phyloP scores from a whole-genome alignment of 2,329 filamentous ascomycete species.

The Ceratocystis papillata region DNA sequence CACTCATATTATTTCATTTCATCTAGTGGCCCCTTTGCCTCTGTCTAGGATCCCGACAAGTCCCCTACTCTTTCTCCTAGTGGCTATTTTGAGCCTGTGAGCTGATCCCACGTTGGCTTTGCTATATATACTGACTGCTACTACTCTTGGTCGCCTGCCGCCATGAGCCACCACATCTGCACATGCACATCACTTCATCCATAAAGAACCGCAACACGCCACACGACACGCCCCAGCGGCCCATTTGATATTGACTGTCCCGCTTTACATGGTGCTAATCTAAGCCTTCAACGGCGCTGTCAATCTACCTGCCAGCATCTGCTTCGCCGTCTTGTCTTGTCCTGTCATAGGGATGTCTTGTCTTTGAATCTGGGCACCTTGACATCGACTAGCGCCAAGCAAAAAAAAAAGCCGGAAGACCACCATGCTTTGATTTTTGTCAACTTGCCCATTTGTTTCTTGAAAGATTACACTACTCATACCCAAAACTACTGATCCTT shows the following conservation, averaged over 20 bases:
- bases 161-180: too few species aligned
- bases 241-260: background rate
- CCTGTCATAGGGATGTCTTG: background rate
- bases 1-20: too few species aligned
- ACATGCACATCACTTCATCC: too few species aligned
- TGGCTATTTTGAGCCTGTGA: too few species aligned
- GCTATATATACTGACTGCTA: background rate
- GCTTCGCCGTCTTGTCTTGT: background rate
- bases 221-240: background rate
- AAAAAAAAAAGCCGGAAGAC: background rate
- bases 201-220: background rate
- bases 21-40: background rate
- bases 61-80: background rate
- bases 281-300: background rate
- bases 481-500: background rate
- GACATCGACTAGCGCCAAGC: background rate
- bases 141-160: background rate
- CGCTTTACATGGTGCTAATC: background rate
- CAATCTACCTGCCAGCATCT: background rate
- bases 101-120: background rate
- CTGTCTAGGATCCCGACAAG: background rate
- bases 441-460: background rate
- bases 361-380: background rate
- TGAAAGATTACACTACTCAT: background rate
- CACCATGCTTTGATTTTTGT: conserved; percentile 13